A percentile compares a stretch with the other conserved stretches of the same genome.
phyloP scores from a whole-genome alignment of 23 red algal genomes.

The Chondrus crispus region DNA sequence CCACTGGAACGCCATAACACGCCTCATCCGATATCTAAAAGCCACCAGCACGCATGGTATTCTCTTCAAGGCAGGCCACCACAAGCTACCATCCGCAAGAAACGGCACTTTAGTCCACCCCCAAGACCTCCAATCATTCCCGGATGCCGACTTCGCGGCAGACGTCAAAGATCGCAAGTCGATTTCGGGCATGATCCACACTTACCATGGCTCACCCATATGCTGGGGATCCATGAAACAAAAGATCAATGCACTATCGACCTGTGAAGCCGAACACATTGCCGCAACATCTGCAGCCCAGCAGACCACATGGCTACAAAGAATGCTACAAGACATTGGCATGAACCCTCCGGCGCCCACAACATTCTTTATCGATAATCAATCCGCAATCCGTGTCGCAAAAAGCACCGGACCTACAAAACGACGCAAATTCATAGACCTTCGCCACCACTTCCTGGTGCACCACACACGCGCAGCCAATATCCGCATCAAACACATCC shows the following conservation, averaged over 20 bases:
- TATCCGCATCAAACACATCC: too few species aligned
- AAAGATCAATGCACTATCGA: not conserved
- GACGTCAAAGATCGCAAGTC: not conserved
- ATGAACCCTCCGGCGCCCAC: not conserved
- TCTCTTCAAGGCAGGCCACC: too few species aligned
- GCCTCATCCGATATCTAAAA: too few species aligned
- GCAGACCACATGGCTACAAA: not conserved
- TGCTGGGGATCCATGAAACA: not conserved
- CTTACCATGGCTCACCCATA: not conserved
- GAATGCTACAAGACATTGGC: not conserved
- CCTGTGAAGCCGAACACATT: not conserved
- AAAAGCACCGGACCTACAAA: not conserved
- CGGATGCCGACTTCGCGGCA: conserved; percentile 13
- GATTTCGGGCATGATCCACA: not conserved
- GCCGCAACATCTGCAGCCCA: not conserved
- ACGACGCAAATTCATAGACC: not conserved
- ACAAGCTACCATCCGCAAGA: too few species aligned
- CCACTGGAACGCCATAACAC: too few species aligned
- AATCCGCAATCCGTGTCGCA: not conserved
- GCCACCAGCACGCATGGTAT: too few species aligned
- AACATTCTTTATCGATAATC: not conserved
- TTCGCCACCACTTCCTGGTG: not conserved
- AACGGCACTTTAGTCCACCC: too few species aligned
- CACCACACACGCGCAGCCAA: too few species aligned
- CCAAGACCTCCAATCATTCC: too few species aligned